These are phyloP conservation scores for Trichosporon coremiiforme DNA, from an alignment of 1,284 basidiomycete genomes.

Conservation along the genomic window DNA sequence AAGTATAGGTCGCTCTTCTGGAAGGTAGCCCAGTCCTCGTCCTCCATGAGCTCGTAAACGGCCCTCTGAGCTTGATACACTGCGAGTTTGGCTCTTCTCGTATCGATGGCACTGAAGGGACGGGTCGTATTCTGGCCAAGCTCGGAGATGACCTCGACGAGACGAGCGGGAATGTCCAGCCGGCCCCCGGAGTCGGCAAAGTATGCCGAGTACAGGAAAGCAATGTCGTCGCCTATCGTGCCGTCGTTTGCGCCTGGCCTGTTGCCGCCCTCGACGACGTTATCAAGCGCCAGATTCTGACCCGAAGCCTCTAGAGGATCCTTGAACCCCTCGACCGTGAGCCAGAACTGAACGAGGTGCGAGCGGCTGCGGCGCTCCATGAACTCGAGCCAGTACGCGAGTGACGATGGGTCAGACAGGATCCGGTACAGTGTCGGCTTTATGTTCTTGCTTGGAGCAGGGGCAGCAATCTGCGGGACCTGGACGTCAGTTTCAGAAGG, in stretches of 20 bases:
- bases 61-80: slow-evolving; percentile 80
- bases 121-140: slow-evolving; percentile 26
- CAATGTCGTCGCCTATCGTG: slow-evolving; percentile 69
- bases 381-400: slow-evolving; percentile 96
- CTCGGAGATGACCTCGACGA: slow-evolving; percentile 34
- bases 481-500: background rate
- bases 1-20: slow-evolving; percentile 85
- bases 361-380: slow-evolving; percentile 88
- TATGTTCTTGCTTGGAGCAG: background rate
- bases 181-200: slow-evolving; percentile 60
- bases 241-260: slow-evolving; percentile 19
- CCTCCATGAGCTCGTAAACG: slow-evolving; percentile 83
- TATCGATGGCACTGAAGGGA: slow-evolving; percentile 28
- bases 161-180: slow-evolving; percentile 33
- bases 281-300: slow-evolving; percentile 42
- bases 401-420: slow-evolving; percentile 79
- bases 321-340: slow-evolving; percentile 95
- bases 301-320: slow-evolving; percentile 85
- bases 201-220: slow-evolving; percentile 82
- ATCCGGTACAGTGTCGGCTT: slow-evolving; percentile 61
- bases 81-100: slow-evolving; percentile 52
- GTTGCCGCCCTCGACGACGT: slow-evolving; percentile 10
- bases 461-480: background rate
- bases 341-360: slow-evolving; percentile 91
- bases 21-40: slow-evolving; percentile 88